These are phyloP conservation scores for Coniella vitis DNA, from an alignment of 2,329 filamentous ascomycete genomes.

Conservation along the genomic window DNA sequence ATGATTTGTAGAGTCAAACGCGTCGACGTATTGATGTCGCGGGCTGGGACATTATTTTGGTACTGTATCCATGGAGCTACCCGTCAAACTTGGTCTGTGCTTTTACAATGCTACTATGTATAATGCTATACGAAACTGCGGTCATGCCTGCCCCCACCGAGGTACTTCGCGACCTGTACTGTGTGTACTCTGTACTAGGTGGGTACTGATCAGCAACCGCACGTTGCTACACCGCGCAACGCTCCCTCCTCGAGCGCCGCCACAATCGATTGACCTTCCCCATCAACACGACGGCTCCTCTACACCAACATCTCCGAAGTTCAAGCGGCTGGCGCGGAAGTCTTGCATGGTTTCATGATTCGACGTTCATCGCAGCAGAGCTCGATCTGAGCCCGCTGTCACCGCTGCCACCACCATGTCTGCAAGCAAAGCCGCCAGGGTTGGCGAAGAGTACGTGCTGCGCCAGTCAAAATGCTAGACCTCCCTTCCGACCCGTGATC, in stretches of 20 bases:
- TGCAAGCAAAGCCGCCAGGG: constrained; percentile 52
- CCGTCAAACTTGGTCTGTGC: constrained; percentile 10
- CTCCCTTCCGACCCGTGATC: neutral
- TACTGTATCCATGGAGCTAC: no score
- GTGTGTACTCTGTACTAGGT: neutral
- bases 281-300: neutral
- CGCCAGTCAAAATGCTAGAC: neutral
- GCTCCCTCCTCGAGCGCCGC: constrained; percentile 4
- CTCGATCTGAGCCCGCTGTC: constrained; percentile 15
- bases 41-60: constrained; percentile 11
- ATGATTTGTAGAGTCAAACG: no score
- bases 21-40: neutral
- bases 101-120: no score
- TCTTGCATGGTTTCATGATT: constrained; percentile 16
- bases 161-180: no score
- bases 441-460: constrained; percentile 53
- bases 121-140: no score
- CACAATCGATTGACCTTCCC: neutral
- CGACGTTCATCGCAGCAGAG: constrained; percentile 13
- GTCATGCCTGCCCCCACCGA: constrained; percentile 12
- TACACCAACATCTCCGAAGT: neutral
- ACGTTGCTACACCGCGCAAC: no score
- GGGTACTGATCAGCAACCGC: no score
- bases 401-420: constrained; percentile 37
- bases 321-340: neutral